Evolutionary conservation across 495 filamentous ascomycete genomes (phyloP).

Genomic region (Elasticomyces elasticus): DNA sequence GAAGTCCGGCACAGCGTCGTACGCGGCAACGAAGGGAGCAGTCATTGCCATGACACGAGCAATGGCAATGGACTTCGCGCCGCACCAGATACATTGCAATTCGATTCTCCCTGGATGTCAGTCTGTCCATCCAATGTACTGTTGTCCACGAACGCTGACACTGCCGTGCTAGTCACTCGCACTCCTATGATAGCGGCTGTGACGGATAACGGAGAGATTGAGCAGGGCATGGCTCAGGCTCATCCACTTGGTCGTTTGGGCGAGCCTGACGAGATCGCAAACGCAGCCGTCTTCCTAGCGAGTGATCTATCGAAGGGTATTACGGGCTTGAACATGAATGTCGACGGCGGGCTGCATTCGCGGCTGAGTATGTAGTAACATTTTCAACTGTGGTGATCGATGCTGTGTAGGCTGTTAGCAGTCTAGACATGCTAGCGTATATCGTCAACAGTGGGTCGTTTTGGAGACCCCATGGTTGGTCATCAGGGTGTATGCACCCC

Average conservation of each 20-base stretch:
- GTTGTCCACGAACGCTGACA: no score
- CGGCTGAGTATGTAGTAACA: no score
- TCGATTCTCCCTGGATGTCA: conserved; percentile 42
- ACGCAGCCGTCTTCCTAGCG: conserved; percentile 42
- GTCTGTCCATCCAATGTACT: no score
- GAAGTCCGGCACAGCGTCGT: conserved; percentile 32
- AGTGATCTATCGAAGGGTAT: conserved; percentile 42
- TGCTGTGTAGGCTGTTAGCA: no score
- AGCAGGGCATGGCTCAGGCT: conserved; percentile 7
- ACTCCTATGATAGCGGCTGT: no score
- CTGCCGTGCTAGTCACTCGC: no score
- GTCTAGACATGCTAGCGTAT: no score
- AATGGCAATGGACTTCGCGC: conserved; percentile 44
- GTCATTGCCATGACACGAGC: conserved; percentile 42
- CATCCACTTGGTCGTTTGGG: conserved; percentile 38
- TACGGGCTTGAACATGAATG: conserved; percentile 37
- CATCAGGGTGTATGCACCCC: no score
- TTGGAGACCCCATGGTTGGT: no score
- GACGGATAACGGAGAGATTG: no score
- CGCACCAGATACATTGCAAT: conserved; percentile 45
- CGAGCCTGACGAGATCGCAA: conserved; percentile 39
- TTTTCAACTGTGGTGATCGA: no score
- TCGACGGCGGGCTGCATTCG: conserved; percentile 49
- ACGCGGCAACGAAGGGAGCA: conserved; percentile 44
- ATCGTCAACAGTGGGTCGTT: no score